phyloP scores from a whole-genome alignment of 257 asterid genomes.

The Fraxinus pennsylvanica region DNA sequence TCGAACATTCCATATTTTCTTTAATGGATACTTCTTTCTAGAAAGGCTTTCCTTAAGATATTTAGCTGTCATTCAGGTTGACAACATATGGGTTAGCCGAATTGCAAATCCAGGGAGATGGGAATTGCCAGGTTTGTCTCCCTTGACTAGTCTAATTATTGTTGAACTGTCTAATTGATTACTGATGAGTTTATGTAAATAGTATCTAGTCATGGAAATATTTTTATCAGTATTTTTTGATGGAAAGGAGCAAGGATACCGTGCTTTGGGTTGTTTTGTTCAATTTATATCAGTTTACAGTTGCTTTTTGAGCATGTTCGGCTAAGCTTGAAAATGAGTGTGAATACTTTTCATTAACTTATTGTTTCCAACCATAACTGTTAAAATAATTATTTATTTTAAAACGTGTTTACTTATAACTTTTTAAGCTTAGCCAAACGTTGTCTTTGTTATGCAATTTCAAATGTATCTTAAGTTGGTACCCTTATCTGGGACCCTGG shows the following conservation, averaged over 20 bases:
- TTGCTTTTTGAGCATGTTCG: too few relatives aligned
- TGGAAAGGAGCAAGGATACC: too few relatives aligned
- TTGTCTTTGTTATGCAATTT: not conserved
- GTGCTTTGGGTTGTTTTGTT: too few relatives aligned
- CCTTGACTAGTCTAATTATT: constrained; percentile 9
- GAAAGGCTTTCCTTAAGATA: constrained; percentile 25
- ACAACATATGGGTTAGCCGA: constrained; percentile 81
- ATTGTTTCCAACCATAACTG: too few relatives aligned
- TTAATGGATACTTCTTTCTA: constrained; percentile 21
- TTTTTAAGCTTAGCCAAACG: not conserved
- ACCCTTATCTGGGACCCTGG: not conserved
- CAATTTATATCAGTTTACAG: too few relatives aligned
- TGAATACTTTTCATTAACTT: too few relatives aligned
- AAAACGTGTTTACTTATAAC: too few relatives aligned
- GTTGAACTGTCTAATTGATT: constrained; percentile 7
- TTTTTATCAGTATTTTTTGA: not conserved
- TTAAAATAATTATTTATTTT: too few relatives aligned
- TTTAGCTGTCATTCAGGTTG: constrained; percentile 54
- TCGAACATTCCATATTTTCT: not conserved
- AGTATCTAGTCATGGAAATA: not conserved
- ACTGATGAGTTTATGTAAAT: not conserved
- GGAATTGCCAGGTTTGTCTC: constrained; percentile 90
- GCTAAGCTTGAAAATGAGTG: too few relatives aligned
- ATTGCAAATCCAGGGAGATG: constrained; percentile 91
- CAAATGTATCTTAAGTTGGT: not conserved